Evolutionary conservation across 2,329 filamentous ascomycete genomes (phyloP), one percentile per base, ranked within the genome.

Genomic region (Apiospora phragmitis): DNA sequence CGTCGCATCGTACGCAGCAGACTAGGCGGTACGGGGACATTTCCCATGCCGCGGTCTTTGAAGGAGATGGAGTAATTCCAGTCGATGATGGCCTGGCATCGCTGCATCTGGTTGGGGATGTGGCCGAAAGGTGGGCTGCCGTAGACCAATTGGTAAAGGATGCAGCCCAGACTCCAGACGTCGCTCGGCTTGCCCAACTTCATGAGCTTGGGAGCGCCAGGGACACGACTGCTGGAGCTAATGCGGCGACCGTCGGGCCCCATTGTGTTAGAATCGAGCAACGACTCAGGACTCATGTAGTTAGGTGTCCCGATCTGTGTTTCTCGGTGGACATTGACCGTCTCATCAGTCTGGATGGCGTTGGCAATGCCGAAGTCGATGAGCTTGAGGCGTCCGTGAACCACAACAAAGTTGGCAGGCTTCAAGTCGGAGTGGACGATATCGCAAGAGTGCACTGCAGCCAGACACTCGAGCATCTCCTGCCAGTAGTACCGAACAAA

Each of bases 321-420:
- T 79, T 99, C 96, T 71, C 96, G 93, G 82, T 99, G 96, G 14
- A 99, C 95, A 76, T 99, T 99, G 81, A 98, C 93, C 0, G 96
- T 99, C 82, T 98, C 91, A 79, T 98, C 96, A 1, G 91, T 93
- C 82, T 97, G 93, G 76, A 99, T 99, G 67, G 96, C 95, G 78
- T 98, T 97, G 71, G 96, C 96, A 78, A 99, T 99, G 76, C 96
- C 96, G 26, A 99, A 99, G 82, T 99, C 96, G 78, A 99, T 99
- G 70, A 99, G 89, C 81, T 99, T 99, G 47, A 99, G 86, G 35
- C 92, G 90, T 32, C 96, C 96, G 78, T 94, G 91, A 24, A 97
- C 94, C 26, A 98, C 87, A 32, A 99, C 92, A 80, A 99, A 99
- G 80, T 99, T 99, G 76, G 95, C 95, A 0, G 96, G 96, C 81